A percentile compares a stretch with the other conserved stretches of the same genome.
Conservation (phyloP, 257 asterid species). For the Solanum corneliomulleri region DNA sequence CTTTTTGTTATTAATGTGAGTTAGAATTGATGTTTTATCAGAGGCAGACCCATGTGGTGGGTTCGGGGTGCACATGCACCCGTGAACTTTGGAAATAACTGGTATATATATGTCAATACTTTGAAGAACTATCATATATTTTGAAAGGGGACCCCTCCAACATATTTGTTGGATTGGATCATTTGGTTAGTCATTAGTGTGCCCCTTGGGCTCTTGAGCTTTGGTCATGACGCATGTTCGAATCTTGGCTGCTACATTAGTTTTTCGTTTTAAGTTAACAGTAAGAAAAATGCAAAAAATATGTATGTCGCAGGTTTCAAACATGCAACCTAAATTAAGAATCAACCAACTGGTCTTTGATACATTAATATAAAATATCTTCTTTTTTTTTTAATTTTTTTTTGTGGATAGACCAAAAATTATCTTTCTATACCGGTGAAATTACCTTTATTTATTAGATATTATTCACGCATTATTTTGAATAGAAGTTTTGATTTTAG, state of each 20-base stretch:
- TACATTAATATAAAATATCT: background rate
- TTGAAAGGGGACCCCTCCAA: background rate
- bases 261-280: background rate
- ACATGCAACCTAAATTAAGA: background rate
- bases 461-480: background rate
- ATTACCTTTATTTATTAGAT: background rate
- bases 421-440: background rate
- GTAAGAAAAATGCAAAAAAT: background rate
- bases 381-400: background rate
- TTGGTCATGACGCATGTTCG: background rate
- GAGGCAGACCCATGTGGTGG: background rate
- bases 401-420: background rate
- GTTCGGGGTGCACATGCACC: background rate
- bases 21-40: background rate
- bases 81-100: background rate
- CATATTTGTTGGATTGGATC: background rate
- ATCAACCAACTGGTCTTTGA: background rate
- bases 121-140: background rate
- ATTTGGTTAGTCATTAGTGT: background rate
- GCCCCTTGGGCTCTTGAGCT: background rate
- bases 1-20: background rate
- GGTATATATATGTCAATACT: background rate
- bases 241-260: background rate
- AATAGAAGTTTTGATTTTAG: background rate
- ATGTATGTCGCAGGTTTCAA: background rate